Conservation (phyloP, 208 protist species). For the Trypanosoma brucei region DNA sequence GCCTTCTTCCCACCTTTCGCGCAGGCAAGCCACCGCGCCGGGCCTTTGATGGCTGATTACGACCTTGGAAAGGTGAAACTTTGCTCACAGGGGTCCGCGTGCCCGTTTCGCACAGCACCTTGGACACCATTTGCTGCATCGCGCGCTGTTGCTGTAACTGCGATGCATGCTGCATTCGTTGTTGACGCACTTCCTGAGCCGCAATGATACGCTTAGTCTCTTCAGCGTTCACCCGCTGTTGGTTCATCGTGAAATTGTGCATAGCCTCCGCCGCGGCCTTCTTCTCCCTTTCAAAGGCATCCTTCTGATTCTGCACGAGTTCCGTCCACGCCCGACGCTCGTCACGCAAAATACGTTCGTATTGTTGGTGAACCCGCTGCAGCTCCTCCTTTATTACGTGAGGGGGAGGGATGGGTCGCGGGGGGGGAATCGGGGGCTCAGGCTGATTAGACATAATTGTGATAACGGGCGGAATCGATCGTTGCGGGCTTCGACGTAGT, state of each 20-base stretch:
- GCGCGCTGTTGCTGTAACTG: slow-evolving; percentile 39
- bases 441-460: slow-evolving; percentile 29
- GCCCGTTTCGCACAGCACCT: not conserved
- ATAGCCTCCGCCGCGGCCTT: slow-evolving; percentile 6
- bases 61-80: too few relatives aligned
- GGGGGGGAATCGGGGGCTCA: not conserved
- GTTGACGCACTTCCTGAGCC: slow-evolving; percentile 38
- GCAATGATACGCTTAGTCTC: slow-evolving; percentile 26
- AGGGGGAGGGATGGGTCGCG: slow-evolving; percentile 19
- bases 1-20: too few relatives aligned
- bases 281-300: slow-evolving; percentile 30
- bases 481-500: slow-evolving; percentile 3
- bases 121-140: slow-evolving; percentile 24
- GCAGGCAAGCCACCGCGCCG: too few relatives aligned
- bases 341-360: slow-evolving; percentile 42
- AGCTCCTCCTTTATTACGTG: slow-evolving; percentile 50
- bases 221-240: slow-evolving; percentile 18
- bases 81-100: too few relatives aligned
- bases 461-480: slow-evolving; percentile 35
- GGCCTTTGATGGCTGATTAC: too few relatives aligned
- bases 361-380: slow-evolving; percentile 38
- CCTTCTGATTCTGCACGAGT: slow-evolving; percentile 51
- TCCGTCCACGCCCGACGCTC: slow-evolving; percentile 60
- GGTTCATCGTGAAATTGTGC: not conserved
- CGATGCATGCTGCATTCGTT: slow-evolving; percentile 36